These are phyloP conservation scores for Coniella vitis DNA, from an alignment of 2,329 filamentous ascomycete species.

Conservation along the genomic window DNA sequence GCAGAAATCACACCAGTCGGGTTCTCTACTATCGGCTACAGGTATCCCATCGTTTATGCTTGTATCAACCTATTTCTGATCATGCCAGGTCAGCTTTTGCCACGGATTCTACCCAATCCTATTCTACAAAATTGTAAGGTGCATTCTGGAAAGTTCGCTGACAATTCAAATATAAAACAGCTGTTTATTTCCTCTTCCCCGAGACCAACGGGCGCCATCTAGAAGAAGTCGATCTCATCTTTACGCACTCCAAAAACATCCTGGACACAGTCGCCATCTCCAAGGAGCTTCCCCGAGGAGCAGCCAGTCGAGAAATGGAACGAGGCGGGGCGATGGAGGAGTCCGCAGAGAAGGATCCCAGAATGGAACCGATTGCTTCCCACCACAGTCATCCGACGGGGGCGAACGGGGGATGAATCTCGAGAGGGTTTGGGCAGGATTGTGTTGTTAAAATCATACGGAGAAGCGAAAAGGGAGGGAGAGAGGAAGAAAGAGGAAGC, in stretches of 20 bases:
- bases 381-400: not conserved
- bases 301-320: not conserved
- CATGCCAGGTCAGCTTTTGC: no score
- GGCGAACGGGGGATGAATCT: no score
- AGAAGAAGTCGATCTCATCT: constrained; percentile 17
- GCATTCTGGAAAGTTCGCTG: no score
- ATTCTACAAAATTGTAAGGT: no score
- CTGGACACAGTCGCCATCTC: constrained; percentile 17
- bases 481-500: no score
- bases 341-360: not conserved
- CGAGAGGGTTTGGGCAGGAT: no score
- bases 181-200: constrained; percentile 4
- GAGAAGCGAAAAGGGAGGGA: no score
- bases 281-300: constrained; percentile 9
- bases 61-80: constrained; percentile 37
- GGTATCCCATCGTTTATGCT: constrained; percentile 44
- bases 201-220: constrained; percentile 15
- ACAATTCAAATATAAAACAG: no score
- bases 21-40: constrained; percentile 43
- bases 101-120: no score
- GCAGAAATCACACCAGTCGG: constrained; percentile 37
- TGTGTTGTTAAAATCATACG: no score
- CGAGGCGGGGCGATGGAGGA: not conserved
- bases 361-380: not conserved
- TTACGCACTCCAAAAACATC: constrained; percentile 13